phyloP scores from a whole-genome alignment of 73 alveolate genomes.

The Symbiodinium pilosum region DNA sequence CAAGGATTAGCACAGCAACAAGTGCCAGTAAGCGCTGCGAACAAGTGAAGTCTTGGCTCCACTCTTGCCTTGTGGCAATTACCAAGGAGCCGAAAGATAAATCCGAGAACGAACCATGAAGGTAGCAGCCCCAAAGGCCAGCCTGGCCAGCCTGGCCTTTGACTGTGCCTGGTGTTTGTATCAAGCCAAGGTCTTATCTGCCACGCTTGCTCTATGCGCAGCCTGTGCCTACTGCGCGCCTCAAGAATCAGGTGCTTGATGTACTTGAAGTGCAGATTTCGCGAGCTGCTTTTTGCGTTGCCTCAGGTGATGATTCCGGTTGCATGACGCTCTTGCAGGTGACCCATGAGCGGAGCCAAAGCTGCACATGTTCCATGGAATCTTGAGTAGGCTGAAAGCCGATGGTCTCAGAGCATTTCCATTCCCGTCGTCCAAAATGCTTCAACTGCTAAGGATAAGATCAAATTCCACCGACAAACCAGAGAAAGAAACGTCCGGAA shows the following conservation, averaged over 20 bases:
- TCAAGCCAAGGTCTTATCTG: neutral
- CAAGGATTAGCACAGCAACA: neutral
- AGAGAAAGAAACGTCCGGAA: neutral
- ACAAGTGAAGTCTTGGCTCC: too few relatives aligned
- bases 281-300: neutral
- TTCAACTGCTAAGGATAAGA: neutral
- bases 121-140: neutral
- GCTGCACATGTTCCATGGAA: too few relatives aligned
- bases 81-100: neutral
- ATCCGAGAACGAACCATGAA: neutral
- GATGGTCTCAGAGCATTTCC: too few relatives aligned
- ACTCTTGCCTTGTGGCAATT: too few relatives aligned
- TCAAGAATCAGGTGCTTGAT: neutral
- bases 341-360: slow-evolving; percentile 6
- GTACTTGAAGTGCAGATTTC: neutral
- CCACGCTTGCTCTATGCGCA: neutral
- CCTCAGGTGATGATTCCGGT: neutral
- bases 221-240: neutral
- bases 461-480: neutral
- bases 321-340: neutral
- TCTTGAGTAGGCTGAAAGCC: too few relatives aligned
- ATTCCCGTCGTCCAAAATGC: too few relatives aligned
- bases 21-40: too few relatives aligned
- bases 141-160: too few relatives aligned
- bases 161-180: neutral